A percentile compares a stretch with the other conserved stretches of the same genome.
Evolutionary conservation across 768 basidiomycete genomes (phyloP).

Genomic region (Steccherinum ochraceum): DNA sequence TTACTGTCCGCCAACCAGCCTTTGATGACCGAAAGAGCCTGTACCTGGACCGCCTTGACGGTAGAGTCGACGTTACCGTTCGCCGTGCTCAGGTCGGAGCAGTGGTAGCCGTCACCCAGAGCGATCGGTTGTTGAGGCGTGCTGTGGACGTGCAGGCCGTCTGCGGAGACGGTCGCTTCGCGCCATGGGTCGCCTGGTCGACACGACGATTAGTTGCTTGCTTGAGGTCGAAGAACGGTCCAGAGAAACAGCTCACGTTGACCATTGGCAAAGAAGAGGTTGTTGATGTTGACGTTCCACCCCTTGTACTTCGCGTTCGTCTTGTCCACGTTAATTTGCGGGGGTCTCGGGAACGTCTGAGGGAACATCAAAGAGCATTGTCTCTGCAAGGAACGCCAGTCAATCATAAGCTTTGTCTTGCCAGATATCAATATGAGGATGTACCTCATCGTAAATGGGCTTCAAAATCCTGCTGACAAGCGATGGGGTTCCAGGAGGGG

Average conservation of each 20-base stretch:
- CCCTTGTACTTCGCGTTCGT: constrained; percentile 50
- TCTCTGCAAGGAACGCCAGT: no score
- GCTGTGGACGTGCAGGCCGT: constrained; percentile 36
- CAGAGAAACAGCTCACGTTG: constrained; percentile 35
- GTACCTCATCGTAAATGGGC: constrained; percentile 48
- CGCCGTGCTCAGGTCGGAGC: constrained; percentile 44
- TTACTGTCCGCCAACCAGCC: constrained; percentile 34
- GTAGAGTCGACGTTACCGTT: constrained; percentile 41
- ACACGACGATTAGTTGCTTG: not conserved
- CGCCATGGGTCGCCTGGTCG: constrained; percentile 63
- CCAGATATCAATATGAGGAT: constrained; percentile 12
- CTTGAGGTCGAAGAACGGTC: not conserved
- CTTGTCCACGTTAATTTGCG: constrained; percentile 30
- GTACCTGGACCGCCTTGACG: constrained; percentile 43
- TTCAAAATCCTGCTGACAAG: constrained; percentile 51
- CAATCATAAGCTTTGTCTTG: not conserved
- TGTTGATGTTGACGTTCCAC: constrained; percentile 52
- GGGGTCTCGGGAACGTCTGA: constrained; percentile 38
- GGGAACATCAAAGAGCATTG: constrained; percentile 69
- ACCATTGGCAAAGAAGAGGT: constrained; percentile 67
- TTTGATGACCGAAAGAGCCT: constrained; percentile 47
- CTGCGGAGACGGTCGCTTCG: constrained; percentile 59
- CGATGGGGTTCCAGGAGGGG: constrained; percentile 32
- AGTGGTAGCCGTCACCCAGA: constrained; percentile 57
- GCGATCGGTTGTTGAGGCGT: constrained; percentile 49